Evolutionary conservation across 352 stramenopile genomes (phyloP), one percentile per base, ranked within the genome.

Genomic region (Globisporangium uncinulatum): DNA sequence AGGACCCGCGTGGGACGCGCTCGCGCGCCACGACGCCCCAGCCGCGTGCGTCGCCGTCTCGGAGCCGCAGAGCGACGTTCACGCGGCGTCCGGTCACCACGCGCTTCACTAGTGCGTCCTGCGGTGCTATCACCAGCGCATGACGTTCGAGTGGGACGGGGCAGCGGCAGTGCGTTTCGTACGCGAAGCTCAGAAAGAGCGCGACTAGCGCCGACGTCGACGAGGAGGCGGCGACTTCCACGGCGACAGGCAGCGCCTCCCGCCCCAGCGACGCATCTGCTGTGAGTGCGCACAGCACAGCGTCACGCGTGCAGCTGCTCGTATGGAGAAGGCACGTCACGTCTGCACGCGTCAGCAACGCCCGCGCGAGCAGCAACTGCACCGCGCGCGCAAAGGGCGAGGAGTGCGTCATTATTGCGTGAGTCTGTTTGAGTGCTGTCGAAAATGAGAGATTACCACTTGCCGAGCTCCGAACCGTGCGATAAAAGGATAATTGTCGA

Each of bases 21-120:
- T 85, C 46, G 0, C 55, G 55, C 0, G 65, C 74, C 8, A 70
- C 44, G 2, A 87, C 64, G 1, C 71, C 68, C 78, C 79, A 91
- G 0, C 76, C 74, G 59, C 79, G 87, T 5, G 10, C 39, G 11
- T 43, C 24, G n/a, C 52, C 48, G 1, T 13, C 10, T 5, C 34
- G 39, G 4, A 9, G 10, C 5, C 32, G 17, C 5, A 83, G 53
- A 15, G 69, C 65, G 36, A 87, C 51, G 31, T 56, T 20, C n/a
- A 76, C 64, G 29, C 51, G 55, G 9, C 75, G 63, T 1, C 68
- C 72, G 15, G 45, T 41, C 1, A 69, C 19, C 6, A 81, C 63
- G 24, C 65, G 63, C 29, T 59, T 47, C 7, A 65, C 61, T 24
- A 55, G 61, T 8, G 67, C 55, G 41, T 69, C 45, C 4, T 45